These are phyloP conservation scores for Pseudozyma pruni DNA, from an alignment of 1,284 basidiomycete genomes.

Conservation along the genomic window DNA sequence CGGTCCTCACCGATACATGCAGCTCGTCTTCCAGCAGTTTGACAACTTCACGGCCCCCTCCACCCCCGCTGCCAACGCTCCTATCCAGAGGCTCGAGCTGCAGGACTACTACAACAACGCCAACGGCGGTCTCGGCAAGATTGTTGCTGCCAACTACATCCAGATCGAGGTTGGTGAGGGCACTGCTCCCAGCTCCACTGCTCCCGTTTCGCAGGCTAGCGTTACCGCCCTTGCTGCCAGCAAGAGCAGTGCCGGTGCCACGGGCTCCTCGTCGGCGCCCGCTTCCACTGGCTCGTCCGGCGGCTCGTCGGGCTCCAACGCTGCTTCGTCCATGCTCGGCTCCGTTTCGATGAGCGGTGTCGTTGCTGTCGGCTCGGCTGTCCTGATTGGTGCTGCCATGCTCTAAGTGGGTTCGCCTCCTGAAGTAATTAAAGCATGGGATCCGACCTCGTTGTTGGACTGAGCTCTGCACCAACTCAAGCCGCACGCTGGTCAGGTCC, in stretches of 20 bases:
- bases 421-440: not conserved
- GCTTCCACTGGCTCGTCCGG: slow-evolving; percentile 7
- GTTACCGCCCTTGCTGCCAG: slow-evolving; percentile 39
- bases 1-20: slow-evolving; percentile 57
- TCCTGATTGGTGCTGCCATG: slow-evolving; percentile 31
- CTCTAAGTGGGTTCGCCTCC: slow-evolving; percentile 13
- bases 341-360: slow-evolving; percentile 27
- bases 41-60: slow-evolving; percentile 50
- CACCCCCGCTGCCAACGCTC: slow-evolving; percentile 28
- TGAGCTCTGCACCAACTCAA: not conserved
- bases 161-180: slow-evolving; percentile 48
- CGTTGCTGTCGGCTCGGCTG: slow-evolving; percentile 37
- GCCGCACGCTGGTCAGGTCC: not conserved
- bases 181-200: slow-evolving; percentile 38
- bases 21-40: slow-evolving; percentile 56
- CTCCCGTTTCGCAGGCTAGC: slow-evolving; percentile 30
- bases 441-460: no score
- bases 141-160: slow-evolving; percentile 57
- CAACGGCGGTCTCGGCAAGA: slow-evolving; percentile 49
- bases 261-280: slow-evolving; percentile 18
- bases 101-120: slow-evolving; percentile 44
- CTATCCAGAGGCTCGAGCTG: slow-evolving; percentile 29
- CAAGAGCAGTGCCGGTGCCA: slow-evolving; percentile 28
- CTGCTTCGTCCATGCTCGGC: slow-evolving; percentile 16
- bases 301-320: slow-evolving; percentile 5